Evolutionary conservation across 352 stramenopile species (phyloP).

Genomic region (Pythium plurisporium): DNA sequence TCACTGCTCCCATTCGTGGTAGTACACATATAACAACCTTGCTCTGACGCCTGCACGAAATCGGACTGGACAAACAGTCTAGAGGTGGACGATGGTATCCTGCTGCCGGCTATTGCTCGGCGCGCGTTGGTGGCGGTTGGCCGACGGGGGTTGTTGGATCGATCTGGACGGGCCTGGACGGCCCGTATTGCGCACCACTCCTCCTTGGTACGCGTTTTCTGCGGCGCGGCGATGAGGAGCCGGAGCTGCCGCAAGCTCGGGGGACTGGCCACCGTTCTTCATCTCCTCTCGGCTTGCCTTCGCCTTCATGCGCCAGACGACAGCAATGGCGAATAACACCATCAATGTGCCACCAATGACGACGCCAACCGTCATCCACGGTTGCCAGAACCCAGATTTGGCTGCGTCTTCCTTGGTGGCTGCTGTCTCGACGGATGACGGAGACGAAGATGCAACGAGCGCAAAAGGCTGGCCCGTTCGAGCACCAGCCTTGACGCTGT

Average conservation of each 20-base stretch:
- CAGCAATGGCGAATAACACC: conserved; percentile 50
- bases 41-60: no score
- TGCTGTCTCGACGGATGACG: conserved; percentile 33
- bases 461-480: conserved; percentile 58
- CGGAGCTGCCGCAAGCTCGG: background rate
- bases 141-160: background rate
- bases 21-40: background rate
- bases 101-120: conserved; percentile 24
- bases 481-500: conserved; percentile 59
- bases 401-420: background rate
- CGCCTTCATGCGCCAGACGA: conserved; percentile 39
- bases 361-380: conserved; percentile 70
- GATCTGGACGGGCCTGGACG: background rate
- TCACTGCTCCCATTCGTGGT: background rate
- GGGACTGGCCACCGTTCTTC: conserved; percentile 3
- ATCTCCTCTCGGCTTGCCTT: background rate
- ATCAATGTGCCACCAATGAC: conserved; percentile 44
- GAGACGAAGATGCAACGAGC: conserved; percentile 72
- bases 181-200: background rate
- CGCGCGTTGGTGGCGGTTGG: conserved; percentile 6
- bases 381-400: conserved; percentile 48
- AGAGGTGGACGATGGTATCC: conserved; percentile 15
- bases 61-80: background rate
- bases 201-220: conserved; percentile 8
- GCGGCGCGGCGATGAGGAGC: background rate